A percentile compares a stretch with the other conserved stretches of the same genome.
Evolutionary conservation across 805 yeast species (phyloP).

Genomic region (Starmerella geochares): DNA sequence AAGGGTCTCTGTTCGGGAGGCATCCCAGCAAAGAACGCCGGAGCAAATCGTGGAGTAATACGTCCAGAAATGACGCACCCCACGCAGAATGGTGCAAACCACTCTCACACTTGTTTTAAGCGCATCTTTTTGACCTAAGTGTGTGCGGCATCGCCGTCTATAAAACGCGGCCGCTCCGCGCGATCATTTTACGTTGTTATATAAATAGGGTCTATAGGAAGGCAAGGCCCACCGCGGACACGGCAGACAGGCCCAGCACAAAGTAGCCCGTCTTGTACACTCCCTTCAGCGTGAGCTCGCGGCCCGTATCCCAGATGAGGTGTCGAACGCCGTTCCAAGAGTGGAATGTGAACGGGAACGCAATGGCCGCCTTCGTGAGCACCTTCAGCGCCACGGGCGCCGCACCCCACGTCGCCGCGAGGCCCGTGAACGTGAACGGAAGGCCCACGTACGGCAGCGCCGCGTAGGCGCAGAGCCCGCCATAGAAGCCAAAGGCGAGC

Average conservation of each 20-base stretch:
- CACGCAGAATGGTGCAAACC: no score
- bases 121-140: no score
- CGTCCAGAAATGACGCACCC: no score
- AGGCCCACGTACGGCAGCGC: slow-evolving; percentile 55
- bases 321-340: slow-evolving; percentile 83
- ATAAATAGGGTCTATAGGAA: slow-evolving; percentile 26
- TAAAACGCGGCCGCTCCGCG: no score
- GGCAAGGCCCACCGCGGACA: slow-evolving; percentile 43
- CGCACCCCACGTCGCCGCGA: slow-evolving; percentile 48
- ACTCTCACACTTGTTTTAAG: no score
- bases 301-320: slow-evolving; percentile 83
- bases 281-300: slow-evolving; percentile 68
- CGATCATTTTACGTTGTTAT: no score
- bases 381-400: slow-evolving; percentile 56
- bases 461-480: slow-evolving; percentile 64
- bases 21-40: no score
- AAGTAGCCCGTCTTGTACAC: slow-evolving; percentile 87
- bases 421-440: slow-evolving; percentile 41
- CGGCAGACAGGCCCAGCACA: slow-evolving; percentile 54
- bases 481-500: slow-evolving; percentile 70
- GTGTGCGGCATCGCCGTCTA: not conserved
- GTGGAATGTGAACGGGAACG: slow-evolving; percentile 84
- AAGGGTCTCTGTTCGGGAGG: no score
- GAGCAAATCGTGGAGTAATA: no score
- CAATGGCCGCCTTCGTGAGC: slow-evolving; percentile 55